Evolutionary conservation across 805 yeast species (phyloP).

Genomic region (Metschnikowia santaceciliae): DNA sequence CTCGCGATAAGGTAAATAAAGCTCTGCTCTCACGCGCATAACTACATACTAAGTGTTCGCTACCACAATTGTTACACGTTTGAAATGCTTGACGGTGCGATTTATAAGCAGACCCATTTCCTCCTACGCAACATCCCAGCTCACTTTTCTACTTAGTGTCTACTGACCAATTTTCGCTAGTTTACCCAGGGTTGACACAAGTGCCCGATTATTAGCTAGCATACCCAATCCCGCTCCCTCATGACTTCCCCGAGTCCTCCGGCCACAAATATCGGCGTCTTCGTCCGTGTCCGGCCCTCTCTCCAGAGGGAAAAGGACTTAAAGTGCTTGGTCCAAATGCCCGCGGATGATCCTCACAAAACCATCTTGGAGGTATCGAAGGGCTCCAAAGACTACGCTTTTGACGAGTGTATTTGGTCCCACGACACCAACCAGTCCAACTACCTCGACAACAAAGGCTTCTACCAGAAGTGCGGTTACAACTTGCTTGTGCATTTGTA

Average conservation of each 20-base stretch:
- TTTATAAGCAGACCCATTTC: background rate
- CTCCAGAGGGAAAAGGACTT: slow-evolving; percentile 26
- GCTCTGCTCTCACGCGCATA: background rate
- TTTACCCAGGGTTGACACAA: background rate
- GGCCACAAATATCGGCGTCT: slow-evolving; percentile 37
- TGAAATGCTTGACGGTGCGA: background rate
- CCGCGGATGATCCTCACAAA: slow-evolving; percentile 19
- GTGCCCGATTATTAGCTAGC: background rate
- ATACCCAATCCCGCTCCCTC: background rate
- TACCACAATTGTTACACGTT: background rate
- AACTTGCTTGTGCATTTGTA: slow-evolving; percentile 54
- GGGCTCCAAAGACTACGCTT: slow-evolving; percentile 39
- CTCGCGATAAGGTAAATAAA: background rate
- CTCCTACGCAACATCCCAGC: background rate
- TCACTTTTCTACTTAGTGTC: background rate
- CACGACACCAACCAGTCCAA: slow-evolving; percentile 26
- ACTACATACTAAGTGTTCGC: slow-evolving; percentile 1
- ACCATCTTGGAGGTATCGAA: slow-evolving; percentile 22
- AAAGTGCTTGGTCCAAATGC: slow-evolving; percentile 30
- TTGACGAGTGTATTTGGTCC: slow-evolving; percentile 54
- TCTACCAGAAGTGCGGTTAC: slow-evolving; percentile 54
- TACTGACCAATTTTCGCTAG: background rate
- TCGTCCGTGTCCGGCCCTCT: slow-evolving; percentile 52
- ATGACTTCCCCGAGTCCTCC: slow-evolving; percentile 2
- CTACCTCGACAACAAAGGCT: slow-evolving; percentile 45